Conservation (phyloP, 805 yeast species). For the Helenozyma rhizophorensis region DNA sequence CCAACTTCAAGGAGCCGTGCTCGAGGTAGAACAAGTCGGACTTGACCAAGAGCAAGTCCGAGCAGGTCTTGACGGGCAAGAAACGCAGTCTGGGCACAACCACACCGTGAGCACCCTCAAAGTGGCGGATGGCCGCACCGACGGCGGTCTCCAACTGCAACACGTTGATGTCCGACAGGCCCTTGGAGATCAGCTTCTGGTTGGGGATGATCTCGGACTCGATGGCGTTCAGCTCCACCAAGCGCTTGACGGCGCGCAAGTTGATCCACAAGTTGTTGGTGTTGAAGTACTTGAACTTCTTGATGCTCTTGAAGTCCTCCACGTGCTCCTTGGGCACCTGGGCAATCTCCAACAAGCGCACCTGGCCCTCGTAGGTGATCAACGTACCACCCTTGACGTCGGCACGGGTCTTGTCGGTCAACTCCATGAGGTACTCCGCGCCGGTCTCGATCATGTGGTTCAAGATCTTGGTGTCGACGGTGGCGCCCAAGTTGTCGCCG, state of each 20-base stretch:
- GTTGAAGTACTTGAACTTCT: conserved; percentile 96
- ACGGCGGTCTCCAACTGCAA: conserved; percentile 97
- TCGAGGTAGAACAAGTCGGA: conserved; percentile 88
- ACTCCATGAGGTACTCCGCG: conserved; percentile 96
- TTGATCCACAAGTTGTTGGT: conserved; percentile 98
- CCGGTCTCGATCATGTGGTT: conserved; percentile 89
- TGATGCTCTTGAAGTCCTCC: conserved; percentile 96
- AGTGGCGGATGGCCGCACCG: conserved; percentile 98
- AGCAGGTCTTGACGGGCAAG: conserved; percentile 96
- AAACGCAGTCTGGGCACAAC: conserved; percentile 97
- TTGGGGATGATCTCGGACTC: conserved; percentile 95
- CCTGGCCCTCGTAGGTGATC: conserved; percentile 92
- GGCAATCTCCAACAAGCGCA: conserved; percentile 91
- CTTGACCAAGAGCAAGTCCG: conserved; percentile 90
- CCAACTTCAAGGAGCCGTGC: conserved; percentile 86
- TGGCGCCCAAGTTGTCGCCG: conserved; percentile 98
- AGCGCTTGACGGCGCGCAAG: conserved; percentile 87
- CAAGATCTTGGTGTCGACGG: conserved; percentile 86
- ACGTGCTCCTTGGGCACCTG: conserved; percentile 98
- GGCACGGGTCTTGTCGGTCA: conserved; percentile 97
- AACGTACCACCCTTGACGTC: conserved; percentile 99
- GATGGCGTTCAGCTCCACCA: conserved; percentile 77
- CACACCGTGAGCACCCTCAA: conserved; percentile 93
- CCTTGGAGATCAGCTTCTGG: conserved; percentile 74
- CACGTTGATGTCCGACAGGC: conserved; percentile 75